Conservation (phyloP, 257 asterid species). For the Orobanche coerulescens region DNA sequence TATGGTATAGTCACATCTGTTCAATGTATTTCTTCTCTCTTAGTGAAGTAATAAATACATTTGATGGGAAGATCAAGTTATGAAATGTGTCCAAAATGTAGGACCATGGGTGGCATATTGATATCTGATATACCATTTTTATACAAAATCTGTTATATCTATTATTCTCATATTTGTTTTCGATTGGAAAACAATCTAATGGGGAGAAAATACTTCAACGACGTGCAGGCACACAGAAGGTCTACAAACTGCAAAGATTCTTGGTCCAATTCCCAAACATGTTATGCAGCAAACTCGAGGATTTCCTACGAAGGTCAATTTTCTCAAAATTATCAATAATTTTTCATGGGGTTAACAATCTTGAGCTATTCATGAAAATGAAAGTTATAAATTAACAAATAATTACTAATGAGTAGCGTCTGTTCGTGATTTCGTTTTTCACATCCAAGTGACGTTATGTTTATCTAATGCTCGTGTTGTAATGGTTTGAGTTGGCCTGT, state of each 20-base stretch:
- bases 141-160: no score
- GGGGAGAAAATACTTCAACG: constrained; percentile 13
- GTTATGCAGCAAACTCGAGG: constrained; percentile 83
- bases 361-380: background rate
- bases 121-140: no score
- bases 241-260: constrained; percentile 67
- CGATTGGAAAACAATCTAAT: background rate
- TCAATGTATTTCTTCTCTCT: constrained; percentile 1
- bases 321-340: background rate
- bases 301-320: constrained; percentile 80
- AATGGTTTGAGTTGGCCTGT: constrained; percentile 6
- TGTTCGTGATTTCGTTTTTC: background rate
- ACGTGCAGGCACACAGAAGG: constrained; percentile 75
- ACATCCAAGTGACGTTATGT: background rate
- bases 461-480: background rate
- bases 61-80: no score
- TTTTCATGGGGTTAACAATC: background rate
- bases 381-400: no score
- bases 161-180: background rate
- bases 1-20: constrained; percentile 42
- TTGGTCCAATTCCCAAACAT: constrained; percentile 84
- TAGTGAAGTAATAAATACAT: background rate
- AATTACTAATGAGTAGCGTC: no score
- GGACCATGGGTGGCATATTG: no score
- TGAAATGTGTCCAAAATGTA: no score